phyloP scores from a whole-genome alignment of 2,329 filamentous ascomycete species.

The Fusarium sp. region DNA sequence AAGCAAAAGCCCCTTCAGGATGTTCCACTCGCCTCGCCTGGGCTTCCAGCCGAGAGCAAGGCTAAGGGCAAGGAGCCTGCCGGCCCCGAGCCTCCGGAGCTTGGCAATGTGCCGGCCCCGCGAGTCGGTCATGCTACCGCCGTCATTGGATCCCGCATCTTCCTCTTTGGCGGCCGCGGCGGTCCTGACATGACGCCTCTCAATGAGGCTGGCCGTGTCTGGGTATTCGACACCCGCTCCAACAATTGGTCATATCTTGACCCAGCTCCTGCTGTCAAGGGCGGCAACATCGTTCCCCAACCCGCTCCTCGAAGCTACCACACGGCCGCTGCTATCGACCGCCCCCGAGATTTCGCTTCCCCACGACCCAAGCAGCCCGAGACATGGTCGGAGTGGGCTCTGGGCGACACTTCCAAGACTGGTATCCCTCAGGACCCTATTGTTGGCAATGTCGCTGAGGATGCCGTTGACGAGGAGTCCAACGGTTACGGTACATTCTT shows the following conservation, averaged over 20 bases:
- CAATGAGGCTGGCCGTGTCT: conserved; percentile 76
- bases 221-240: conserved; percentile 74
- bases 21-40: conserved; percentile 50
- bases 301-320: conserved; percentile 77
- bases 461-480: conserved; percentile 65
- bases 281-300: conserved; percentile 50
- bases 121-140: conserved; percentile 77
- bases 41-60: conserved; percentile 38
- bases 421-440: conserved; percentile 67
- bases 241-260: conserved; percentile 70
- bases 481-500: conserved; percentile 73
- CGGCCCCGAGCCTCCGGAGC: conserved; percentile 37
- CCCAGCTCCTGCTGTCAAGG: conserved; percentile 59
- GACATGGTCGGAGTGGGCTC: conserved; percentile 64
- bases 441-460: conserved; percentile 63
- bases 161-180: conserved; percentile 81
- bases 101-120: conserved; percentile 65
- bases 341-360: conserved; percentile 60
- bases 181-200: conserved; percentile 73
- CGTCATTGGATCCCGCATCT: conserved; percentile 72
- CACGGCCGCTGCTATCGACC: conserved; percentile 63
- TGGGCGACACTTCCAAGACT: conserved; percentile 61
- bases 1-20: conserved; percentile 53
- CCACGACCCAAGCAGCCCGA: conserved; percentile 49
- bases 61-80: conserved; percentile 54